These are phyloP conservation scores for Elsinoe necatrix DNA, from an alignment of 2,329 filamentous ascomycete species.

Conservation along the genomic window DNA sequence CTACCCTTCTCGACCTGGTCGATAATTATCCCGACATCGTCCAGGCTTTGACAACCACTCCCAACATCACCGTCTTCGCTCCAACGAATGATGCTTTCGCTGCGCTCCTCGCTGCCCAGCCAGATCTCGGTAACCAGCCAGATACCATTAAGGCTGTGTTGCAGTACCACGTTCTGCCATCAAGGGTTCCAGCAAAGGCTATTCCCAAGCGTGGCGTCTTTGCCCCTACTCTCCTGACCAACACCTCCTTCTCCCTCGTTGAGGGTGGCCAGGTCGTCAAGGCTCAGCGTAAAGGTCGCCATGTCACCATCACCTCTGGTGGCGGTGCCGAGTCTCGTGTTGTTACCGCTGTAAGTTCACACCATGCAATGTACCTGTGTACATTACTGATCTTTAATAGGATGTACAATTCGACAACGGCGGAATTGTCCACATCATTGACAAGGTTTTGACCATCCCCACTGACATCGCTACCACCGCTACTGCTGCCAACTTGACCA, in stretches of 20 bases:
- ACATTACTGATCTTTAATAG: constrained; percentile 23
- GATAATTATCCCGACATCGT: constrained; percentile 13
- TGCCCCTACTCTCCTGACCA: constrained; percentile 42
- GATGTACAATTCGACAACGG: constrained; percentile 35
- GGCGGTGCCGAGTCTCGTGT: constrained; percentile 8
- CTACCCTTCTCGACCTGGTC: constrained; percentile 5
- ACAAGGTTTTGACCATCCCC: constrained; percentile 37
- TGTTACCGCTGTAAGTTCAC: constrained; percentile 30
- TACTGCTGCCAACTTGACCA: constrained; percentile 30
- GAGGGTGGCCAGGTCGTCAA: constrained; percentile 52
- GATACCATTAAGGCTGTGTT: constrained; percentile 24
- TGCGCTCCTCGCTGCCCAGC: constrained; percentile 27
- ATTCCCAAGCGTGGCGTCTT: constrained; percentile 34
- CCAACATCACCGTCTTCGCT: constrained; percentile 46
- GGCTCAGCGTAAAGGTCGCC: constrained; percentile 33
- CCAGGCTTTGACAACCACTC: constrained; percentile 8
- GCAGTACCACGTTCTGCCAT: constrained; percentile 52
- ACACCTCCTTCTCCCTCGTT: constrained; percentile 48
- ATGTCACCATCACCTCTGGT: constrained; percentile 46
- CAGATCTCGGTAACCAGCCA: constrained; percentile 17
- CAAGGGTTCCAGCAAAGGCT: constrained; percentile 35
- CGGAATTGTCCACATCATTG: constrained; percentile 41
- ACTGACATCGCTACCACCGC: constrained; percentile 26
- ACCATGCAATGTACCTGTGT: constrained; percentile 37
- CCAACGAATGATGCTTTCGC: constrained; percentile 41